phyloP scores from a whole-genome alignment of 2,329 filamentous ascomycete genomes.

The Paecilomyces fulvus region DNA sequence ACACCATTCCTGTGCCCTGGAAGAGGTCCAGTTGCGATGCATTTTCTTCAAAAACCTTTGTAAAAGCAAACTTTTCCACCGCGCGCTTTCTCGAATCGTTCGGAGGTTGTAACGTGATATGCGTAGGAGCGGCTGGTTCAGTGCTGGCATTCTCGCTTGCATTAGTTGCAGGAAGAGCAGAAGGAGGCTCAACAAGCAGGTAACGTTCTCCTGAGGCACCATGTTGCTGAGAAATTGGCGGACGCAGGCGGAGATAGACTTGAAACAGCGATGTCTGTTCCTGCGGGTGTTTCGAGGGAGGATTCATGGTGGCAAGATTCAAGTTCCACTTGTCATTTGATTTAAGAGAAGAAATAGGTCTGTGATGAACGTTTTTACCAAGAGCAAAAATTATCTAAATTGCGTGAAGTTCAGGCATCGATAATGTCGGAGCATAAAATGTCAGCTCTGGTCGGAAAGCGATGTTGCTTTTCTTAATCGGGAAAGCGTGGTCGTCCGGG shows the following conservation, averaged over 20 bases:
- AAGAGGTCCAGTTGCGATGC: constrained; percentile 82
- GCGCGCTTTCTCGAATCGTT: constrained; percentile 76
- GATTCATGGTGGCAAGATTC: constrained; percentile 24
- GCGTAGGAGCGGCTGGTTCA: constrained; percentile 43
- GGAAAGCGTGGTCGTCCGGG: background rate
- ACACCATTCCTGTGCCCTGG: constrained; percentile 64
- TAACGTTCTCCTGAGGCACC: constrained; percentile 53
- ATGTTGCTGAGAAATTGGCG: constrained; percentile 43
- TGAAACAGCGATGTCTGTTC: constrained; percentile 63
- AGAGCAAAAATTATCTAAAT: background rate
- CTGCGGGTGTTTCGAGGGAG: constrained; percentile 35
- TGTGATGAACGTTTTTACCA: background rate
- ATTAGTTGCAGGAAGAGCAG: constrained; percentile 13
- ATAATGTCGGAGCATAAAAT: background rate
- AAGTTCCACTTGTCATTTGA: background rate
- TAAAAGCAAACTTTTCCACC: constrained; percentile 91
- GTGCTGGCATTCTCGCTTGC: constrained; percentile 26
- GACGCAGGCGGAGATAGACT: constrained; percentile 78
- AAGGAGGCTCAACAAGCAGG: constrained; percentile 62
- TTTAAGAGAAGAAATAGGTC: background rate
- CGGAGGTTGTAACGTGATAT: constrained; percentile 71
- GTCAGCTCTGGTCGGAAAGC: background rate
- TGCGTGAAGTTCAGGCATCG: background rate
- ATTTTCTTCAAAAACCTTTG: constrained; percentile 81
- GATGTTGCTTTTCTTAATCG: background rate